Conservation (phyloP, 371 early-diverging fungal species). For the Hamiltosporidium magnivora region DNA sequence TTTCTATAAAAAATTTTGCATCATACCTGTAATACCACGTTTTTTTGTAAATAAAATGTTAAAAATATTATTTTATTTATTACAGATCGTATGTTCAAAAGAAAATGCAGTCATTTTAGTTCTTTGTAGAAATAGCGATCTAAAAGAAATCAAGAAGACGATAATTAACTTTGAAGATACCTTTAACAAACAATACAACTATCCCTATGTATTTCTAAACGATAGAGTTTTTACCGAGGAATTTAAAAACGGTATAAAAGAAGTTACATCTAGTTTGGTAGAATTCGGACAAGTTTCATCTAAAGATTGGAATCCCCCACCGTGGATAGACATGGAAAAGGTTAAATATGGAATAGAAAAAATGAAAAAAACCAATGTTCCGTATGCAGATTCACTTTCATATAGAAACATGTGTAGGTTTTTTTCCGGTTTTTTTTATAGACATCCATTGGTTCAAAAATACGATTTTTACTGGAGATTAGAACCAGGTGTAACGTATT, state of each 20-base stretch:
- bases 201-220: slow-evolving; percentile 65
- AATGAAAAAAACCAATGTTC: slow-evolving; percentile 60
- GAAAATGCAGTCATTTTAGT: slow-evolving; percentile 55
- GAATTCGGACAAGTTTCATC: slow-evolving; percentile 63
- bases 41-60: no score
- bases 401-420: slow-evolving; percentile 84
- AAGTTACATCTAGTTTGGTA: slow-evolving; percentile 21
- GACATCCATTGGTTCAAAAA: slow-evolving; percentile 63
- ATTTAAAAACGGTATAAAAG: slow-evolving; percentile 61
- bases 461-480: slow-evolving; percentile 86
- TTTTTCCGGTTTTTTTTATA: slow-evolving; percentile 73
- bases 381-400: slow-evolving; percentile 68
- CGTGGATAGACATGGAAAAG: slow-evolving; percentile 63
- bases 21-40: no score
- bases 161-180: slow-evolving; percentile 65
- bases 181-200: slow-evolving; percentile 67
- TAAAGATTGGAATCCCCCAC: slow-evolving; percentile 68
- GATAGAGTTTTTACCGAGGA: slow-evolving; percentile 65
- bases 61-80: no score
- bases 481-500: slow-evolving; percentile 72
- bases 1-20: no score
- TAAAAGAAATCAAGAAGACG: slow-evolving; percentile 60
- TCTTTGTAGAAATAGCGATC: slow-evolving; percentile 63
- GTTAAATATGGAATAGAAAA: slow-evolving; percentile 58
- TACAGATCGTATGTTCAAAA: background rate